Conservation (phyloP, 2,329 filamentous ascomycete species). For the Fusarium sp. region DNA sequence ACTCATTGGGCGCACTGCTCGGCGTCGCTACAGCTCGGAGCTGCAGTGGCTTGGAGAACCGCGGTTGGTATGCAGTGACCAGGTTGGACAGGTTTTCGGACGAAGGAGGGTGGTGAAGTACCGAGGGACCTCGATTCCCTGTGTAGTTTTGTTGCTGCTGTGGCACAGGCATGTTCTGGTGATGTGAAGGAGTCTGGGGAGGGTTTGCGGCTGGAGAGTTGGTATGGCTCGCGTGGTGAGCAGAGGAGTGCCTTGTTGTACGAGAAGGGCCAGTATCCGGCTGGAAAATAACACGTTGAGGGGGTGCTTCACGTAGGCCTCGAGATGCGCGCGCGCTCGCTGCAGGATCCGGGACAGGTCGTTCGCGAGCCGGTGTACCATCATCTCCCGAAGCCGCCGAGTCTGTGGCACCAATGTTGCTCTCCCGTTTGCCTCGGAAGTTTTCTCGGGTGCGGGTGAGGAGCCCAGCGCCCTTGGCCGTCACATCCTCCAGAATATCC, state of each 20-base stretch:
- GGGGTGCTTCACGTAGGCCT: constrained; percentile 83
- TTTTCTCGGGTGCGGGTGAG: constrained; percentile 83
- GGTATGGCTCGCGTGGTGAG: constrained; percentile 53
- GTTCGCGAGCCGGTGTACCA: constrained; percentile 67
- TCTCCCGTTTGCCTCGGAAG: constrained; percentile 65
- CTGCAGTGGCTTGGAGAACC: constrained; percentile 69
- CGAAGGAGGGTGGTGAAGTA: constrained; percentile 65
- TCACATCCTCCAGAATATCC: constrained; percentile 88
- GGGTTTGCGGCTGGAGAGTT: constrained; percentile 45
- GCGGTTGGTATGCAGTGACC: constrained; percentile 78
- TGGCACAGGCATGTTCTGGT: constrained; percentile 48
- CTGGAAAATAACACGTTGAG: constrained; percentile 86
- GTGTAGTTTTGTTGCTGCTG: constrained; percentile 46
- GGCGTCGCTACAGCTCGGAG: constrained; percentile 82
- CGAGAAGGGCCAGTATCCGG: constrained; percentile 78
- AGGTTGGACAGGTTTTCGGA: constrained; percentile 69
- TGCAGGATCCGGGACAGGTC: constrained; percentile 62
- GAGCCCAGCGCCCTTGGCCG: constrained; percentile 85
- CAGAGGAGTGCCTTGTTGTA: constrained; percentile 68
- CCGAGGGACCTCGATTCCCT: constrained; percentile 56
- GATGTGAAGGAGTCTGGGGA: constrained; percentile 49
- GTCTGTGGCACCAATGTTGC: constrained; percentile 65
- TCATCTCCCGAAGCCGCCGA: constrained; percentile 71
- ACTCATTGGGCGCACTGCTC: constrained; percentile 77
- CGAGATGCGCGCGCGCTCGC: constrained; percentile 70